These are phyloP conservation scores for Globisporangium recalcitrans DNA, from an alignment of 352 stramenopile genomes.

Conservation along the genomic window DNA sequence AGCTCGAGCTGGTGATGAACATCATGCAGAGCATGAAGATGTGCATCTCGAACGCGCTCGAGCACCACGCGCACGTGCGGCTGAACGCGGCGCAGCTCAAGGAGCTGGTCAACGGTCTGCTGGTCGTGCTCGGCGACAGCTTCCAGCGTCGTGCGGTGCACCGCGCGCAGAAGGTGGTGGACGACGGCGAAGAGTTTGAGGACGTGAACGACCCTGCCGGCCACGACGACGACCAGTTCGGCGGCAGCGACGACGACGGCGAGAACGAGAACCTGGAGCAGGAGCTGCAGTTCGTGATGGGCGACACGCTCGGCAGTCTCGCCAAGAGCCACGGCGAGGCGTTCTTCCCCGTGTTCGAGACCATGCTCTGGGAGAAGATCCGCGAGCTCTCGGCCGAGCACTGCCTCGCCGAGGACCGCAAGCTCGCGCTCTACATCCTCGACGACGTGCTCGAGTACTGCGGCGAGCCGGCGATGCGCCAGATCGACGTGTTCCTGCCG, in stretches of 20 bases:
- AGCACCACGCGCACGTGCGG: conserved; percentile 31
- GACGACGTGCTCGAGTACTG: conserved; percentile 84
- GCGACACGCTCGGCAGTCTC: conserved; percentile 67
- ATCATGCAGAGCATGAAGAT: conserved; percentile 87
- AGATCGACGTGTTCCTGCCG: conserved; percentile 62
- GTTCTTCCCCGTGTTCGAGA: conserved; percentile 80
- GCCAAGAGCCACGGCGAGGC: conserved; percentile 56
- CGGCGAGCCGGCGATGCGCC: conserved; percentile 36
- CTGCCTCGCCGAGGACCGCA: conserved; percentile 73
- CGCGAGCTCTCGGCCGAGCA: conserved; percentile 52
- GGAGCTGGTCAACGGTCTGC: conserved; percentile 66
- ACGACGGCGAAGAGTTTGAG: conserved; percentile 18
- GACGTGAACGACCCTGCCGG: neutral
- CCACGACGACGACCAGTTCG: conserved; percentile 18
- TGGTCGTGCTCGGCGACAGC: conserved; percentile 73
- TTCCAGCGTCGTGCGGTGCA: conserved; percentile 72
- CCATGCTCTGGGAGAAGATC: conserved; percentile 73
- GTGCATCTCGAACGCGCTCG: conserved; percentile 47
- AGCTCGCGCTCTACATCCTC: conserved; percentile 82
- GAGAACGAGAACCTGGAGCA: conserved; percentile 52
- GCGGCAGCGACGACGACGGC: conserved; percentile 35
- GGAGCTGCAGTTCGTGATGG: conserved; percentile 77
- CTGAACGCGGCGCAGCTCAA: conserved; percentile 72
- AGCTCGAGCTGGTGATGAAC: conserved; percentile 77
- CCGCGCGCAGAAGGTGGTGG: conserved; percentile 25